Evolutionary conservation across 2,329 filamentous ascomycete genomes (phyloP), one percentile per base, ranked within the genome.

Genomic region (Drechslerella coelobrocha): DNA sequence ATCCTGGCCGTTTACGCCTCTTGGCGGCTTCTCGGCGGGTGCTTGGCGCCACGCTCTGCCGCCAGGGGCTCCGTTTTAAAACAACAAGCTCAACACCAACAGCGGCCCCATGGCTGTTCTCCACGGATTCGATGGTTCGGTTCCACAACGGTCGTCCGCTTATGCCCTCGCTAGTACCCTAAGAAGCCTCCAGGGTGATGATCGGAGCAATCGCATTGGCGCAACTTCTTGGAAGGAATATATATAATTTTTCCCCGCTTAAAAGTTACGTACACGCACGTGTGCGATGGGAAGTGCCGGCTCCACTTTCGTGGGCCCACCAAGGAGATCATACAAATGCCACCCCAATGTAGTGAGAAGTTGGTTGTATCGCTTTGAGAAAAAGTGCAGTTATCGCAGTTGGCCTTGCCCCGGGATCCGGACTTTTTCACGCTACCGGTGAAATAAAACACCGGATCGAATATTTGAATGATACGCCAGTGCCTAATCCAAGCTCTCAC

Each of bases 381-480:
- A 26, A 5, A 2, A n/a, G 2, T 23, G 31, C 10, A n/a, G n/a
- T n/a, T n/a, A n/a, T 12, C 8, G 21, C 43, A 39, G 7, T 52
- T 29, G 5, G 4, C 14, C 21, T 26, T 41, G 43, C 2, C 41
- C 23, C 37, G 39, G 19, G 7, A 2, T n/a, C 8, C 10, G 6
- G 17, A 17, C 1, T 50, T 24, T 37, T 23, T 23, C 29, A 34
- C 6, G 31, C 21, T 61, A 26, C 39, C 65, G 65, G 65, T 61
- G 51, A 69, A 69, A 69, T 69, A 69, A 62, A 61, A 61, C 41
- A 56, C 57, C 65, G 65, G 1, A 27, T 69, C 19, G 26, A 61
- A 51, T 57, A n/a, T n/a, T n/a, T n/a, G n/a, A n/a, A n/a, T n/a
- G n/a, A n/a, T 62, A 45, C 45, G 50, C 52, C 57, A 57, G 39